Percentiles rank a stretch among this genome's conserved stretches.
Conservation (phyloP, 2,329 filamentous ascomycete species). For the Aureobasidium lini region DNA sequence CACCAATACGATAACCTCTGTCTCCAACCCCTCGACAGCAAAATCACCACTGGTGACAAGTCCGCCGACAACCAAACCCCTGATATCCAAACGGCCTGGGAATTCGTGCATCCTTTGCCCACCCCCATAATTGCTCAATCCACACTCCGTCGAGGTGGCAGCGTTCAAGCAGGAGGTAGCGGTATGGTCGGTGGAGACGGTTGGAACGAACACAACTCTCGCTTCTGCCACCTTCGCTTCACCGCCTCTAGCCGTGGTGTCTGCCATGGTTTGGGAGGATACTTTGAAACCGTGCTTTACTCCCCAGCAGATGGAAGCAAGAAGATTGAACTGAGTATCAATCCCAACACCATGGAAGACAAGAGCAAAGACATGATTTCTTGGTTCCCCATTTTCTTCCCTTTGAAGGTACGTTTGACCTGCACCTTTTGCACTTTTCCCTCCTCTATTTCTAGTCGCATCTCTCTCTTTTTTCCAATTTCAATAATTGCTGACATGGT, state of each 20-base stretch:
- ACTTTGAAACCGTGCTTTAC: conserved; percentile 96
- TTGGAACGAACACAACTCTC: conserved; percentile 83
- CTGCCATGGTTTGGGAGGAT: conserved; percentile 84
- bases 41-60: conserved; percentile 33
- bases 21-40: conserved; percentile 31
- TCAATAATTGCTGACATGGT: neutral
- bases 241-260: conserved; percentile 70
- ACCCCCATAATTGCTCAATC: conserved; percentile 48
- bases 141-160: conserved; percentile 52
- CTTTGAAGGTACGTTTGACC: conserved; percentile 63
- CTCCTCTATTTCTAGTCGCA: no score
- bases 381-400: conserved; percentile 99
- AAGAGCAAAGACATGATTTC: conserved; percentile 99
- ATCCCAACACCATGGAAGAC: conserved; percentile 80
- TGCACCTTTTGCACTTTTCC: no score
- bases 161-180: conserved; percentile 59
- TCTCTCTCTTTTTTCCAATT: neutral
- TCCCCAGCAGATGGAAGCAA: conserved; percentile 36
- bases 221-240: conserved; percentile 73
- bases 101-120: conserved; percentile 70
- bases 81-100: conserved; percentile 68
- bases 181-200: conserved; percentile 69
- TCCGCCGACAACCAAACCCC: conserved; percentile 20
- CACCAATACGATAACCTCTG: conserved; percentile 84
- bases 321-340: conserved; percentile 80